Evolutionary conservation across 192 early-diverging fungal species (phyloP), one percentile per base, ranked within the genome.

Genomic region (Paraglomus occultum): DNA sequence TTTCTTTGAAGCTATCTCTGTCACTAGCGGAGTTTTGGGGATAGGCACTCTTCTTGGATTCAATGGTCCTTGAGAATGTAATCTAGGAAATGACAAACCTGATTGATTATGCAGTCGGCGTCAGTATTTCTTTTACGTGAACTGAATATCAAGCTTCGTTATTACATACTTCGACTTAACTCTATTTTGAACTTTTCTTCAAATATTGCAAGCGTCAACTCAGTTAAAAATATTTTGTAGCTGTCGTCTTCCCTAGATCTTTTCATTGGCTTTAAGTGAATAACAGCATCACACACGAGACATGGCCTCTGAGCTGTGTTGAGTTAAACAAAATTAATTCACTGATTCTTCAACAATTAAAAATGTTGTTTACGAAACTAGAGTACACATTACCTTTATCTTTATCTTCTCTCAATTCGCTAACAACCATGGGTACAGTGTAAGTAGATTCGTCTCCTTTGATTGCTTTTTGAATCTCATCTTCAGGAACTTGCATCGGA

Each of bases 201-300:
- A 4, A 89, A 73, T 79, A 84, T 83, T 60, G 88, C 85, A 70
- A 92, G 71, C 0, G 86, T 74, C 9, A 92, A 71, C 70, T 89
- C 88, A 40, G 87, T 77, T 43, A 92, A 73, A 74, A 90, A 92
- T 14, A 87, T 62, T 51, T 85, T 80, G 70, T 79, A 92, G 64
- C 90, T 87, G 14, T 73, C 61, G 45, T 92, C 90, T 47, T 71
- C 71, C 42, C 73, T 71, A 15, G 85, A 62, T 58, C 91, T 84
- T 44, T 76, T 64, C 39, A 79, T 79, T 17, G 85, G 77, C 9
- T 82, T 70, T 2, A 83, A 78, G 69, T 92, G 77, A 38, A 92
- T 74, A 58, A 88, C 89, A 12, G 87, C 88, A 74, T 92, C 90
- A 61, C 87, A 81, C 5, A 89, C 87, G 6, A 89, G 61, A 59